Evolutionary conservation across 306 rosid genomes (phyloP).

Genomic region (Astragalus glycyphyllos): DNA sequence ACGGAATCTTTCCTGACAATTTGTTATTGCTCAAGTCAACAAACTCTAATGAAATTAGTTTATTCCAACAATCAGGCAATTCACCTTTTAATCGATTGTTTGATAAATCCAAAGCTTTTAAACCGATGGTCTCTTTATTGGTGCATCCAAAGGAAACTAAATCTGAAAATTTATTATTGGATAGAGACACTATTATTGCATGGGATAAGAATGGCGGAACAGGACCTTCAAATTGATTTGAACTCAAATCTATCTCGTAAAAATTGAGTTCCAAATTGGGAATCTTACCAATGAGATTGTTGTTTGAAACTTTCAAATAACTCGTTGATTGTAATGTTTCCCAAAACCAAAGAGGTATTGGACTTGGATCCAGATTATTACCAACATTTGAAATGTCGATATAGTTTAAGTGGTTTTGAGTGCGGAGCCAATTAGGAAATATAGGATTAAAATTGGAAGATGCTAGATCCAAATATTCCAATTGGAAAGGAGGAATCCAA

Average conservation of each 20-base stretch:
- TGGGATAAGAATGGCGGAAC: constrained; percentile 2
- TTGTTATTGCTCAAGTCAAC: constrained; percentile 29
- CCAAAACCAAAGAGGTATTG: constrained; percentile 33
- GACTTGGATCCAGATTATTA: not conserved
- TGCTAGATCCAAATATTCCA: accelerated
- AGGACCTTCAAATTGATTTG: constrained; percentile 35
- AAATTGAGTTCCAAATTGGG: not conserved
- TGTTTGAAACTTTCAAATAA: not conserved
- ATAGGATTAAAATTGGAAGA: not conserved
- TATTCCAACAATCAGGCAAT: constrained; percentile 33
- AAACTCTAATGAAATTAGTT: not conserved
- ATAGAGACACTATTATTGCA: not conserved
- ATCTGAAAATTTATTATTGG: constrained; percentile 16
- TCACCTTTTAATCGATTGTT: constrained; percentile 12
- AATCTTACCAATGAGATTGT: not conserved
- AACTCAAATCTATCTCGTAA: not conserved
- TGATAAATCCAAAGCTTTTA: not conserved
- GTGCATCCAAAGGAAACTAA: not conserved
- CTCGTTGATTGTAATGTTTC: not conserved
- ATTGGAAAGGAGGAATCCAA: no score
- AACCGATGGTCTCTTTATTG: not conserved
- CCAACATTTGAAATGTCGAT: not conserved
- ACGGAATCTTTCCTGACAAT: not conserved
- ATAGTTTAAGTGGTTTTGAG: accelerated
- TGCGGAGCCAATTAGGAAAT: constrained; percentile 25